These are phyloP conservation scores for Colletotrichum simmondsii DNA, from an alignment of 2,329 filamentous ascomycete species.

Conservation along the genomic window DNA sequence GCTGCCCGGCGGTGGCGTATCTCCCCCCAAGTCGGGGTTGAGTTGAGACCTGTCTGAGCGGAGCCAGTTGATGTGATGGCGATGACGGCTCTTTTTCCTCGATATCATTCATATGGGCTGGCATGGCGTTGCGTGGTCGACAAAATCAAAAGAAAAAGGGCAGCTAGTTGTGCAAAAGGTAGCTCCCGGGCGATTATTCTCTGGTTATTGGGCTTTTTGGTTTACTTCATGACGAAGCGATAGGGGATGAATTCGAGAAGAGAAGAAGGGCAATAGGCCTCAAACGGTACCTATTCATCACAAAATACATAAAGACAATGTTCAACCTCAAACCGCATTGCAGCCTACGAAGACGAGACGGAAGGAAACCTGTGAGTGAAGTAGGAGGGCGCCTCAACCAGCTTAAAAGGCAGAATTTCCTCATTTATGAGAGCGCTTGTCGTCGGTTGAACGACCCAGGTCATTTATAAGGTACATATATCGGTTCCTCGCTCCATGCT, in stretches of 20 bases:
- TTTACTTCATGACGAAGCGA: slow-evolving; percentile 7
- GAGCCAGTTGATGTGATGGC: slow-evolving; percentile 15
- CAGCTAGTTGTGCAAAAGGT: slow-evolving; percentile 16
- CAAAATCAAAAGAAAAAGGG: slow-evolving; percentile 22
- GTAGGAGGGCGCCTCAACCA: not conserved
- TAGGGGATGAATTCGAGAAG: not conserved
- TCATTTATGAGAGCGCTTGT: slow-evolving; percentile 1
- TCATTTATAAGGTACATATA: not conserved
- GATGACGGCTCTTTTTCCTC: slow-evolving; percentile 22
- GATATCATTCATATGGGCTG: slow-evolving; percentile 23
- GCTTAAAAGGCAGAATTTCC: not conserved
- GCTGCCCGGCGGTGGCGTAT: slow-evolving; percentile 3
- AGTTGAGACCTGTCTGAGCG: slow-evolving; percentile 2
- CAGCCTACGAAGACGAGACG: not conserved
- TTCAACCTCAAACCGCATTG: not conserved
- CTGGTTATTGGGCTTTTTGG: slow-evolving; percentile 6
- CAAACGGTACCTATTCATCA: not conserved
- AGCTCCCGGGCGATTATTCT: slow-evolving; percentile 18
- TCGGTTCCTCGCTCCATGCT: not conserved
- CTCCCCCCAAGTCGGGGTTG: not conserved
- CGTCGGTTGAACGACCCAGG: not conserved
- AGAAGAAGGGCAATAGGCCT: not conserved
- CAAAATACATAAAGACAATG: not conserved
- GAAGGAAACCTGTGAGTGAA: not conserved
- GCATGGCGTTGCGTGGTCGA: slow-evolving; percentile 33